Base-by-base conservation (phyloP, 2,329 filamentous ascomycete genomes). In the Zalaria obscura region DNA sequence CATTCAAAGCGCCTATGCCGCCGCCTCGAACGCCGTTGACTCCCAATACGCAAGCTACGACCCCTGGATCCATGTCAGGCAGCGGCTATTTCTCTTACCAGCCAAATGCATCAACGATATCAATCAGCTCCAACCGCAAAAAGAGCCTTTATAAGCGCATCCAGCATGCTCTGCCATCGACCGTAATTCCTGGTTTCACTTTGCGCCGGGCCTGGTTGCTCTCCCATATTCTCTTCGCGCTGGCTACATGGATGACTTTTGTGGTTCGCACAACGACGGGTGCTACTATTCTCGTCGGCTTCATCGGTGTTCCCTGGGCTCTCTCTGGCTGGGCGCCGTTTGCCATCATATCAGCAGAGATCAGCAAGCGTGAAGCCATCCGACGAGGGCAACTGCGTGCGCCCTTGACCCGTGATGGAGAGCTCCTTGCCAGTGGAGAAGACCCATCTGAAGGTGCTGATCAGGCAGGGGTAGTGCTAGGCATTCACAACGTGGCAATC, bases 401-500 rank as follows among this genome's bases (percentile, higher is more conserved):
- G 3, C 56, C 56, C 4, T 38, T 41, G 36, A 43, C 41, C 8
- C 51, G 53, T n/a, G 61, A 64, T 27, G 60, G 57, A 5, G 55
- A 60, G 35, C 48, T 63, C 27, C 52, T 68, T 9, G 62, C 63
- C 4, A 44, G 57, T 7, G 62, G 61, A 10, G 65, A 73, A 37
- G 70, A 71, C n/a, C 70, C 72, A 3, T 69, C 75, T 26, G 70
- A 75, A 33, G 54, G 51, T 7, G 68, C 75, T 2, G 83, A 88
- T 53, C 82, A 91, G 56, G 85, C 87, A 4, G 87, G 89, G 35
- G 83, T 95, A 34, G 86, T 96, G 36, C 72, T 96, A 2, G 89
- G 89, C 5, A 87, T 96, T 41, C 89, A 96, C 67, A 96, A 96
- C 60, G 89, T 96, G 64, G 81, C 88, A 10, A 83, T 96, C 50